Conservation (phyloP, 2,329 filamentous ascomycete genomes). For the Triangularia setosa region DNA sequence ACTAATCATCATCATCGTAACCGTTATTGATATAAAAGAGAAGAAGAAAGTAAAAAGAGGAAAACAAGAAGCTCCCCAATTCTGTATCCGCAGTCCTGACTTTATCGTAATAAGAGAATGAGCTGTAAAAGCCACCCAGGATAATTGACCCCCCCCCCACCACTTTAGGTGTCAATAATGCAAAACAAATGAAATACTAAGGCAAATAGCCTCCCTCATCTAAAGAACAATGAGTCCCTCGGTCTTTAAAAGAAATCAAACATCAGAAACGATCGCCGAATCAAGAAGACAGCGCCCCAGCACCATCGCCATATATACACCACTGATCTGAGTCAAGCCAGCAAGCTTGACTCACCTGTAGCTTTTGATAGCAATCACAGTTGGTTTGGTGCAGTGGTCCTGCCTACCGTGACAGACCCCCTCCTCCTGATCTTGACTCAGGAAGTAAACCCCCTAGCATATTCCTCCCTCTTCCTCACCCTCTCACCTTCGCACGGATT, state of each 20-base stretch:
- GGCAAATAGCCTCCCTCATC: neutral
- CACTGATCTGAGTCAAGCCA: too few species aligned
- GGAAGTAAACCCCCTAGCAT: too few species aligned
- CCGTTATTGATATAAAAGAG: neutral
- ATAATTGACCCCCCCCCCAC: too few species aligned
- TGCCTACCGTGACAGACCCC: too few species aligned
- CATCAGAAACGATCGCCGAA: neutral
- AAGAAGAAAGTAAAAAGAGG: neutral
- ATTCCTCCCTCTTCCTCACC: neutral
- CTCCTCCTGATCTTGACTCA: too few species aligned
- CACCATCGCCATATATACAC: neutral
- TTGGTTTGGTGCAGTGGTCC: too few species aligned
- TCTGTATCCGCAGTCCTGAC: neutral
- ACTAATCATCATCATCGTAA: neutral
- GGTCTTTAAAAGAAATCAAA: neutral
- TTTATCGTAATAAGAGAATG: neutral
- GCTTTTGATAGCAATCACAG: too few species aligned
- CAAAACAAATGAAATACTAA: neutral
- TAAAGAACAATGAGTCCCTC: neutral
- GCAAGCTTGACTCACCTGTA: too few species aligned
- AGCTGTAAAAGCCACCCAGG: neutral
- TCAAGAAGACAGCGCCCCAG: neutral
- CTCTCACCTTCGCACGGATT: constrained; percentile 38
- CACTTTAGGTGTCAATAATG: too few species aligned
- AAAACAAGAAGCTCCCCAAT: neutral